Evolutionary conservation across 768 basidiomycete species (phyloP).

Genomic region (Kwoniella heveanensis): DNA sequence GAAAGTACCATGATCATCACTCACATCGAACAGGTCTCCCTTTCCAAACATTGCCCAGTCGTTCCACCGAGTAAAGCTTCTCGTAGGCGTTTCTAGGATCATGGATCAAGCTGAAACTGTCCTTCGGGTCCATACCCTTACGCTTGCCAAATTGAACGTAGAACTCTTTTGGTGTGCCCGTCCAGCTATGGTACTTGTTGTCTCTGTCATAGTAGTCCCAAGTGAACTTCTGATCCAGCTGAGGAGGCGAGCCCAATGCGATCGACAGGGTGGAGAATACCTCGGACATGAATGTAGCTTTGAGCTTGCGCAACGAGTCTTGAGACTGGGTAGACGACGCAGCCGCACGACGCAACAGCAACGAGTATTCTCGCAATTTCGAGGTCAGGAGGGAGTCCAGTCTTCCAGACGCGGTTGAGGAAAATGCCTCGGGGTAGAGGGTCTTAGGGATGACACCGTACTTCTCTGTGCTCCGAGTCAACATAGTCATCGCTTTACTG

Average conservation of each 20-base stretch:
- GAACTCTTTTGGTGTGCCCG: constrained; percentile 79
- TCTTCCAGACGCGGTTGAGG: constrained; percentile 72
- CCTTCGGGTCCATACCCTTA: constrained; percentile 67
- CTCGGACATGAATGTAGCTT: constrained; percentile 80
- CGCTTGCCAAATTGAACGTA: constrained; percentile 66
- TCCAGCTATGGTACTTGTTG: constrained; percentile 73
- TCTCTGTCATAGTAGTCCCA: constrained; percentile 89
- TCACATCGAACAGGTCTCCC: constrained; percentile 79
- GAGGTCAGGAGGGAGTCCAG: constrained; percentile 80
- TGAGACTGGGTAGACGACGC: constrained; percentile 47
- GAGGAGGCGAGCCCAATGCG: constrained; percentile 82
- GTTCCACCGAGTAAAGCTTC: constrained; percentile 85
- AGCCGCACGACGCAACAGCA: constrained; percentile 68
- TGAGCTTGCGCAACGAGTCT: constrained; percentile 69
- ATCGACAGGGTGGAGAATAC: constrained; percentile 81
- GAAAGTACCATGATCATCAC: constrained; percentile 50
- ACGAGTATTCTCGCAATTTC: constrained; percentile 86
- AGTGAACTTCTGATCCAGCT: constrained; percentile 67
- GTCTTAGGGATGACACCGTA: constrained; percentile 87
- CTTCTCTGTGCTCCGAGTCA: constrained; percentile 57
- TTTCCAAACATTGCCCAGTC: constrained; percentile 90
- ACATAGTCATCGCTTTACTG: background rate
- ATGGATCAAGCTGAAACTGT: constrained; percentile 89
- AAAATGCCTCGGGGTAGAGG: constrained; percentile 76
- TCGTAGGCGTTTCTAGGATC: constrained; percentile 85